These are phyloP conservation scores for Chaetomium sp. DNA, from an alignment of 2,329 filamentous ascomycete genomes.

Conservation along the genomic window DNA sequence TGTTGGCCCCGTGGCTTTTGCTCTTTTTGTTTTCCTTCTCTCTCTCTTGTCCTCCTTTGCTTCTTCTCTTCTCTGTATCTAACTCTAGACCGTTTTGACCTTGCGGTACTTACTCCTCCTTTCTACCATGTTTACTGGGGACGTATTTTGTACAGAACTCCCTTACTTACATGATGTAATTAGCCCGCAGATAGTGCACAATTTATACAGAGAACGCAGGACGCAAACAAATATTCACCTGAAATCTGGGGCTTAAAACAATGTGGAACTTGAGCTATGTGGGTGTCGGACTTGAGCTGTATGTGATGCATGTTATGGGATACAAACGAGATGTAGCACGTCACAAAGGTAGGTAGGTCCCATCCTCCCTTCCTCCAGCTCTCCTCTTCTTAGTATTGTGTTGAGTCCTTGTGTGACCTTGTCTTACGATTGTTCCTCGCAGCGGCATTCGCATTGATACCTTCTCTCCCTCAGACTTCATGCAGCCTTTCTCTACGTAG, in stretches of 20 bases:
- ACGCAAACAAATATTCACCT: background rate
- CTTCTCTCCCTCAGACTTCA: background rate
- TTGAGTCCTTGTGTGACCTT: background rate
- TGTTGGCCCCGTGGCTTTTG: background rate
- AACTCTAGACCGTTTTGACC: slow-evolving; percentile 6
- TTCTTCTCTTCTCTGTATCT: slow-evolving; percentile 1
- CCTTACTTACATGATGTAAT: no score
- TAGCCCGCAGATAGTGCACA: background rate
- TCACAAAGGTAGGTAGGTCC: no score
- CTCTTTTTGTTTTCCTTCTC: background rate
- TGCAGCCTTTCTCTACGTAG: background rate
- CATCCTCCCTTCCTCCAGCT: no score
- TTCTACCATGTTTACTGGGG: slow-evolving; percentile 4
- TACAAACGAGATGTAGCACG: no score
- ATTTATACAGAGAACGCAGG: background rate
- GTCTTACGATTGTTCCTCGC: background rate
- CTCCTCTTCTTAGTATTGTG: slow-evolving; percentile 1
- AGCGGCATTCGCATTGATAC: background rate
- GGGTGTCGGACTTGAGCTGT: no score
- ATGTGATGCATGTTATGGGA: no score
- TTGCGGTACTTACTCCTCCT: slow-evolving; percentile 6
- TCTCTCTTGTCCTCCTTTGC: no score
- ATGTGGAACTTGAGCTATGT: no score
- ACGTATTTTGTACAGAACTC: background rate
- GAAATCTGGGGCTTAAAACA: no score